Conservation (phyloP, 1,139 yeast genomes). For the Candida sojae region DNA sequence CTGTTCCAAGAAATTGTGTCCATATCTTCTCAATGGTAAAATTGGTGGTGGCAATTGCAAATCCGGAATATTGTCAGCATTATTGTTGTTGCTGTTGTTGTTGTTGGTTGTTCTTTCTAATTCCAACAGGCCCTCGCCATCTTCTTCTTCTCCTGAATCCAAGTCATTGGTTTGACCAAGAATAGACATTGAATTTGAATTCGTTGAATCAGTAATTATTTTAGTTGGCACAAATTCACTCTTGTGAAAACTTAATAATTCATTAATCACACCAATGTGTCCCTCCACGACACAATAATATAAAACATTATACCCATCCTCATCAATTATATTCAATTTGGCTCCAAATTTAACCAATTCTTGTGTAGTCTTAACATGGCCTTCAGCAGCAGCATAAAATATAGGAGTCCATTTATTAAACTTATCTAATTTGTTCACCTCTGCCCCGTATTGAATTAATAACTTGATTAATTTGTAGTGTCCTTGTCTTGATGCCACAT, state of each 20-base stretch:
- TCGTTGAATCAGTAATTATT: slow-evolving; percentile 4
- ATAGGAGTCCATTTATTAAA: slow-evolving; percentile 93
- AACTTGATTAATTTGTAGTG: slow-evolving; percentile 67
- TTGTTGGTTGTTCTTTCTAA: slow-evolving; percentile 42
- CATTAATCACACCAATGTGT: slow-evolving; percentile 75
- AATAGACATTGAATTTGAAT: slow-evolving; percentile 23
- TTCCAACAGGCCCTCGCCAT: slow-evolving; percentile 23
- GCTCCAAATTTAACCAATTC: slow-evolving; percentile 77
- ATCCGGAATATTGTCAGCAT: slow-evolving; percentile 77
- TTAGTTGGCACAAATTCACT: slow-evolving; percentile 4
- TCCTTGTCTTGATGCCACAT: slow-evolving; percentile 86
- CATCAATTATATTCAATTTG: slow-evolving; percentile 70
- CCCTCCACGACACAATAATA: slow-evolving; percentile 96
- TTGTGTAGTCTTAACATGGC: slow-evolving; percentile 70
- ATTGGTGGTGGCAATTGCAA: slow-evolving; percentile 94
- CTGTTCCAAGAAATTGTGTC: slow-evolving; percentile 91
- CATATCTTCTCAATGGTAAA: slow-evolving; percentile 87
- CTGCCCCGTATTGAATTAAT: slow-evolving; percentile 71
- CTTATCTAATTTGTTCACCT: slow-evolving; percentile 78
- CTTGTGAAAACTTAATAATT: slow-evolving; percentile 43
- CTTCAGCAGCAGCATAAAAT: slow-evolving; percentile 87
- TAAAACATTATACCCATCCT: slow-evolving; percentile 77
- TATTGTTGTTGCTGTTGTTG: slow-evolving; percentile 26
- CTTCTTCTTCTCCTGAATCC: slow-evolving; percentile 7
- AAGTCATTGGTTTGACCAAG: slow-evolving; percentile 23